Evolutionary conservation across 805 yeast genomes (phyloP).

Genomic region (Wickerhamomyces rabaulensis): DNA sequence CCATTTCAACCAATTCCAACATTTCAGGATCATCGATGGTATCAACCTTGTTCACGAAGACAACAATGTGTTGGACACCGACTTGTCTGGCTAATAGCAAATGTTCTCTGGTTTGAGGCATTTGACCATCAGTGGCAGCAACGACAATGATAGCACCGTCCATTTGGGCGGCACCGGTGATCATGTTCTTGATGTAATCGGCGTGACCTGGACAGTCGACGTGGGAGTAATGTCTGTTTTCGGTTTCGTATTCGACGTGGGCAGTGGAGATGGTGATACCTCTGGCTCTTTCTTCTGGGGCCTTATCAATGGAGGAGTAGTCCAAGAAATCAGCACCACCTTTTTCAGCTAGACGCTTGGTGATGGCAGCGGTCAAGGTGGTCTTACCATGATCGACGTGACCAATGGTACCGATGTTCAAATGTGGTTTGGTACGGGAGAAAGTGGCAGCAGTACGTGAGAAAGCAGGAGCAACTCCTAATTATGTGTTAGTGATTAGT

Average conservation of each 20-base stretch:
- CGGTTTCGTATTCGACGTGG: conserved; percentile 96
- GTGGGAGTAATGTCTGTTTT: conserved; percentile 92
- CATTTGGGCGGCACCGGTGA: conserved; percentile 99
- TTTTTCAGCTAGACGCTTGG: conserved; percentile 80
- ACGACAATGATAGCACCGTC: conserved; percentile 99
- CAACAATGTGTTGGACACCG: conserved; percentile 97
- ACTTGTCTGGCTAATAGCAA: conserved; percentile 97
- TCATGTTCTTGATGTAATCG: conserved; percentile 98
- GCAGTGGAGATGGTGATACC: conserved; percentile 98
- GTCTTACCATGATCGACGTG: conserved; percentile 99
- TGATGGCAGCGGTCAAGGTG: conserved; percentile 96
- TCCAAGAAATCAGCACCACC: conserved; percentile 95
- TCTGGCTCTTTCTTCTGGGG: conserved; percentile 99
- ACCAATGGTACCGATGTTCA: conserved; percentile 96
- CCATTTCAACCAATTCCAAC: conserved; percentile 99
- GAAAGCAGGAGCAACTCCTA: conserved; percentile 12
- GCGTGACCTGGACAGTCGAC: conserved; percentile 99
- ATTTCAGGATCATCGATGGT: conserved; percentile 97
- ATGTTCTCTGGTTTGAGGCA: conserved; percentile 99
- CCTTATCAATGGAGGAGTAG: conserved; percentile 89
- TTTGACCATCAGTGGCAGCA: conserved; percentile 98
- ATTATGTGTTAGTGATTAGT: background rate
- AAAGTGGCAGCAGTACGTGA: conserved; percentile 60
- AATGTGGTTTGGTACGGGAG: conserved; percentile 94
- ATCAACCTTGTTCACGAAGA: conserved; percentile 96